A percentile compares a stretch with the other conserved stretches of the same genome.
phyloP scores from a whole-genome alignment of 257 asterid species.

The Solanum phureja region DNA sequence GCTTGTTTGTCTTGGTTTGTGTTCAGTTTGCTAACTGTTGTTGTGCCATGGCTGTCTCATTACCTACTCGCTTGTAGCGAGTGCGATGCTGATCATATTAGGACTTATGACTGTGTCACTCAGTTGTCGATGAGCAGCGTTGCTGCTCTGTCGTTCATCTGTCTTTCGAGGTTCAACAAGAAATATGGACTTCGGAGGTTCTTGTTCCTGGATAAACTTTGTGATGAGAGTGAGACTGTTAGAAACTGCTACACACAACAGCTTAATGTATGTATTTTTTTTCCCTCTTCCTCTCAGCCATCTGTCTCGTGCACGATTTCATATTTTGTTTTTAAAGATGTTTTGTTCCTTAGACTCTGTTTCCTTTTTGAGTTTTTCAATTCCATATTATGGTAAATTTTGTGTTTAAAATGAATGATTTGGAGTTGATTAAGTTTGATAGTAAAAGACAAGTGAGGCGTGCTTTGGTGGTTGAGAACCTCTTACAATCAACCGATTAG shows the following conservation, averaged over 20 bases:
- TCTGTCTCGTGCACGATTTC: background rate
- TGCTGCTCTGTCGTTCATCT: conserved; percentile 62
- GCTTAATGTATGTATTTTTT: conserved; percentile 45
- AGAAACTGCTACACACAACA: conserved; percentile 61
- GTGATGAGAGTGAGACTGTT: conserved; percentile 85
- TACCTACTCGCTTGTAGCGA: conserved; percentile 53
- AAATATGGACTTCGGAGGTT: conserved; percentile 68
- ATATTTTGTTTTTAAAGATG: background rate
- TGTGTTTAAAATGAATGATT: background rate
- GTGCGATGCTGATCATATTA: conserved; percentile 57
- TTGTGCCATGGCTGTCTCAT: conserved; percentile 74
- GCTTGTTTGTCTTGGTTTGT: conserved; percentile 68
- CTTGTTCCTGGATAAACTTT: conserved; percentile 71
- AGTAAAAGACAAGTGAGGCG: background rate
- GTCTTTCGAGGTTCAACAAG: conserved; percentile 49
- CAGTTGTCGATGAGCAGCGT: conserved; percentile 76
- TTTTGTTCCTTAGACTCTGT: background rate
- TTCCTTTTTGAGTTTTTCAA: background rate
- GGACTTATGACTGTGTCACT: conserved; percentile 70
- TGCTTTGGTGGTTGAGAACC: background rate
- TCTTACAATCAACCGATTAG: background rate
- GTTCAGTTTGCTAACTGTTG: conserved; percentile 35
- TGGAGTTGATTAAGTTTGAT: background rate
- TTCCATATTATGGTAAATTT: background rate
- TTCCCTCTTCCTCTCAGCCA: background rate